These are phyloP conservation scores for Amanita muscaria DNA, from an alignment of 768 basidiomycete genomes.

Conservation along the genomic window DNA sequence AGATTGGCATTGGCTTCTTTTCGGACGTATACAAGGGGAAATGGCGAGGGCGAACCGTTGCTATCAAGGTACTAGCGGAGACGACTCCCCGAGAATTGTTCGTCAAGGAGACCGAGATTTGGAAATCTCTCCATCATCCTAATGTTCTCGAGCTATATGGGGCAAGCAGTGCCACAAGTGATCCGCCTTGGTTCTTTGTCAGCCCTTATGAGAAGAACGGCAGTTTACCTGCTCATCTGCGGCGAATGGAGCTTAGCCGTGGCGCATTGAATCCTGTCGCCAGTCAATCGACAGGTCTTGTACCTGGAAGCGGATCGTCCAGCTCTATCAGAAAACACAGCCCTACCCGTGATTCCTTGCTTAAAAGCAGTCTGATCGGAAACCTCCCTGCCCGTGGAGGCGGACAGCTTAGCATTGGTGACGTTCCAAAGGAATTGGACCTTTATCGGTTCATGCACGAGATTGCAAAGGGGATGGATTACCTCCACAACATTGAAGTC, in stretches of 20 bases:
- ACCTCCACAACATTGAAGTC: slow-evolving; percentile 60
- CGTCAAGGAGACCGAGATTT: slow-evolving; percentile 59
- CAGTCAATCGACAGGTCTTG: not conserved
- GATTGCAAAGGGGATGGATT: slow-evolving; percentile 80
- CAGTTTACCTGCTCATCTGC: slow-evolving; percentile 52
- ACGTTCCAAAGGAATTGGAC: slow-evolving; percentile 30
- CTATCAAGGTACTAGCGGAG: slow-evolving; percentile 64
- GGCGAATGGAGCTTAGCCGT: slow-evolving; percentile 21
- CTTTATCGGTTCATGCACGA: slow-evolving; percentile 59
- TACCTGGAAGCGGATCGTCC: not conserved
- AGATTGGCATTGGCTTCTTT: slow-evolving; percentile 69
- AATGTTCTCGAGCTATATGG: slow-evolving; percentile 71
- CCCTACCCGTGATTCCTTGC: slow-evolving; percentile 6
- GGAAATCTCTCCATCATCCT: slow-evolving; percentile 60
- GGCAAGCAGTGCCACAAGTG: slow-evolving; percentile 62
- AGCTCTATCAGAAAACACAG: not conserved
- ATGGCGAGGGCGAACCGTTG: slow-evolving; percentile 60
- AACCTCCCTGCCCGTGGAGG: slow-evolving; percentile 6
- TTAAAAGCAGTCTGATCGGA: not conserved
- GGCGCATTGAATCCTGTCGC: not conserved
- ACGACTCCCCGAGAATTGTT: slow-evolving; percentile 58
- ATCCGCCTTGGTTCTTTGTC: slow-evolving; percentile 75
- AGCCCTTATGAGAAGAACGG: slow-evolving; percentile 65
- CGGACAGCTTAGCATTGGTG: slow-evolving; percentile 2
- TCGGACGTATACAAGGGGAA: slow-evolving; percentile 70